These are phyloP conservation scores for Leccinum arenicola DNA, from an alignment of 768 basidiomycete species.

Conservation along the genomic window DNA sequence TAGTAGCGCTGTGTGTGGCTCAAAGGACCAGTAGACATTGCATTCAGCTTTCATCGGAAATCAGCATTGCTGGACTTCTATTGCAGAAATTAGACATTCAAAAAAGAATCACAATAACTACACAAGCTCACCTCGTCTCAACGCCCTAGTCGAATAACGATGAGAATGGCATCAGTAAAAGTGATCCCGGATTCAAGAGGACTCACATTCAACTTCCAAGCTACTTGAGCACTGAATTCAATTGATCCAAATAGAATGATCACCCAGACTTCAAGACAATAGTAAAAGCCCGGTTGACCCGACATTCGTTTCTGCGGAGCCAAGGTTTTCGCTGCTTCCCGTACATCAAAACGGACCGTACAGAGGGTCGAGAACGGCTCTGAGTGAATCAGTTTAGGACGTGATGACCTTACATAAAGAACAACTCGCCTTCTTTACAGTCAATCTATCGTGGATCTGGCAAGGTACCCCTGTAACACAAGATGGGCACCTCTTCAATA, in stretches of 20 bases:
- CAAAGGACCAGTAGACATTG: neutral
- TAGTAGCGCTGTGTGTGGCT: neutral
- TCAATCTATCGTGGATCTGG: constrained; percentile 15
- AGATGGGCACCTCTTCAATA: neutral
- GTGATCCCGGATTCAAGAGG: neutral
- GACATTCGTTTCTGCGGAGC: neutral
- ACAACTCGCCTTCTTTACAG: neutral
- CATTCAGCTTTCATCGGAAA: constrained; percentile 7
- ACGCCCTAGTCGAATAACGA: constrained; percentile 2
- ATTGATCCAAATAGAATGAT: constrained; percentile 17
- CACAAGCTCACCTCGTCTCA: constrained; percentile 8
- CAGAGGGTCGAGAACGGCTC: constrained; percentile 16
- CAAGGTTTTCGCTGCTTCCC: constrained; percentile 3
- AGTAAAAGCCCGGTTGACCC: constrained; percentile 4
- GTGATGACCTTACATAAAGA: neutral
- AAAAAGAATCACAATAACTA: too few relatives aligned
- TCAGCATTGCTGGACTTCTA: constrained; percentile 5
- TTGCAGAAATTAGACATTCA: neutral
- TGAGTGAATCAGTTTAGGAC: neutral
- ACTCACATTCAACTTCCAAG: constrained; percentile 14
- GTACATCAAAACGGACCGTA: constrained; percentile 4
- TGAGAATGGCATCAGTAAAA: neutral
- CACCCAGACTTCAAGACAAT: constrained; percentile 2
- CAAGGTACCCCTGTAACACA: constrained; percentile 15
- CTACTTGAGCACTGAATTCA: constrained; percentile 26